Conservation (phyloP, 1,284 basidiomycete species). For the Paramarasmius palmivorus region DNA sequence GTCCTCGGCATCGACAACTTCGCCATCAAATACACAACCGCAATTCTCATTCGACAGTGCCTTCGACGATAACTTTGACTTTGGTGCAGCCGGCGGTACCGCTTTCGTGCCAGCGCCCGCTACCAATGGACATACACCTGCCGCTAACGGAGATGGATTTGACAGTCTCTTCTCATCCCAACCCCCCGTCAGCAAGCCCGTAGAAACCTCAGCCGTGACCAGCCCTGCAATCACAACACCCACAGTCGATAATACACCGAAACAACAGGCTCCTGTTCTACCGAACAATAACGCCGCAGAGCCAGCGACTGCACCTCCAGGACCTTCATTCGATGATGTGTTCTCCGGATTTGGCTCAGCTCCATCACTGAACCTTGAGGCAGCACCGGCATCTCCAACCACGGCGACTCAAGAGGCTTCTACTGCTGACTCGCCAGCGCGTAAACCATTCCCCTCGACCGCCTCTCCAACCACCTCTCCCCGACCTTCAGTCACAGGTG, state of each 20-base stretch:
- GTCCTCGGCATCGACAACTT: constrained; percentile 37
- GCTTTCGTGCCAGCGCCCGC: constrained; percentile 19
- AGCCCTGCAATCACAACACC: constrained; percentile 13
- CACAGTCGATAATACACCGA: constrained; percentile 15
- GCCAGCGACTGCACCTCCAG: constrained; percentile 20
- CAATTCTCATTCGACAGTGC: constrained; percentile 64
- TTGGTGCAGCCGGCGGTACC: constrained; percentile 51
- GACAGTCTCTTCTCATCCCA: constrained; percentile 40
- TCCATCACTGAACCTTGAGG: constrained; percentile 43
- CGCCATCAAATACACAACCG: constrained; percentile 40
- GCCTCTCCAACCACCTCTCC: constrained; percentile 28
- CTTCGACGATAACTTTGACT: constrained; percentile 92
- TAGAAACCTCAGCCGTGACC: neutral
- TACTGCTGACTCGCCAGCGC: constrained; percentile 24
- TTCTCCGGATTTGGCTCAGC: constrained; percentile 53
- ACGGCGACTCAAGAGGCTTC: constrained; percentile 13
- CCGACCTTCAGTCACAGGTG: constrained; percentile 34
- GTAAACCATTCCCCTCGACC: constrained; percentile 34
- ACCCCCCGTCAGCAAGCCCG: constrained; percentile 1
- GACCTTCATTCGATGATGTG: constrained; percentile 58
- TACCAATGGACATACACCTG: constrained; percentile 11
- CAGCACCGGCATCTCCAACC: constrained; percentile 22
- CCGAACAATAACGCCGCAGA: constrained; percentile 6
- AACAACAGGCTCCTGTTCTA: constrained; percentile 17
- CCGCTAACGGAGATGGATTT: constrained; percentile 31